Base-by-base conservation (phyloP, 768 basidiomycete genomes). In the Myochromella boudieri region DNA sequence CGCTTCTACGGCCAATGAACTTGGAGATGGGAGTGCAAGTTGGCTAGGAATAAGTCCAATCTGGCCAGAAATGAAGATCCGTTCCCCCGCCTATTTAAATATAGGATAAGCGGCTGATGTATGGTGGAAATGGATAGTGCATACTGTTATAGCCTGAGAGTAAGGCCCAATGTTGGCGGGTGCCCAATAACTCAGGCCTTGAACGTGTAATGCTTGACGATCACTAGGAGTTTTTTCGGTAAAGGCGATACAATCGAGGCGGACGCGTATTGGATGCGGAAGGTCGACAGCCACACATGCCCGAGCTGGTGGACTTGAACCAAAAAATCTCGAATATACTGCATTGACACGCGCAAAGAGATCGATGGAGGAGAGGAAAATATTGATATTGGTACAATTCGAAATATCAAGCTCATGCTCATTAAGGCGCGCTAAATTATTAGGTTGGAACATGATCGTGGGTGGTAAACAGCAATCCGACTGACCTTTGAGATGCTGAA, bases 111-210 rank as follows among this genome's bases (percentile, higher is more conserved):
- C 18, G 14, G 22, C 25, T 9, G 7, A 12, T 17, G 38, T 22
- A 15, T 5, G 24, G 26, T 48, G 6, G 39, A 8, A 17, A 32
- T 27, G 29, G 33, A 53, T 40, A 33, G 38, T 41, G 68, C 82
- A 57, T 43, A 95, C 95, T 42, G 76, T 72, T 53, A 97, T 80
- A 1, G 92, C 88, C 67, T 99, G 97, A 3, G 93, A 97, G 65
- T 99, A 99, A 3, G 97, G 97, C 0, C 97, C 97, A 44, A 99
- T 98, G 63, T 98, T 99, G 8, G 97, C 97, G 10, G 97, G 94
- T 21, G 95, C 97, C 97, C 97, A 99, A 60, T 98, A 97, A 65
- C 95, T 97, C 52, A 97, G 60, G 7, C 94, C 79, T 66, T 98
- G 97, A 2, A 99, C 97, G 60, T 99, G 97, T 36, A 98, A 72